phyloP scores from a whole-genome alignment of 2,329 filamentous ascomycete species.

The Diaporthe eres region DNA sequence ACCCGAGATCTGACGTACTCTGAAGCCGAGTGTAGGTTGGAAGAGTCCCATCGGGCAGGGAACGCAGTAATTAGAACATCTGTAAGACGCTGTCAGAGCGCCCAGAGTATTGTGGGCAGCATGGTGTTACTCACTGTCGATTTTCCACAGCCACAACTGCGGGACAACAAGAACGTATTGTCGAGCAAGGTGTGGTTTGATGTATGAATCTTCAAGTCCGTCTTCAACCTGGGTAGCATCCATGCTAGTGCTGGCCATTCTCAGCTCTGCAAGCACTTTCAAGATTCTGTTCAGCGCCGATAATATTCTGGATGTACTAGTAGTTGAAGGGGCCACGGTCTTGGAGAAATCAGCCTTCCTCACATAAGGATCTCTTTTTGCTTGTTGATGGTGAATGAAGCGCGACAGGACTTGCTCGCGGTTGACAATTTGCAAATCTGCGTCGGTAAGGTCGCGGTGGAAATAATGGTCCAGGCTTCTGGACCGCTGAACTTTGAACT shows the following conservation, averaged over 20 bases:
- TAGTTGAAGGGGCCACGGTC: no score
- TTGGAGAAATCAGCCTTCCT: no score
- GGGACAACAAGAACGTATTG: slow-evolving; percentile 3
- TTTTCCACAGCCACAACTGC: slow-evolving; percentile 3
- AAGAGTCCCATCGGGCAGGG: slow-evolving; percentile 2
- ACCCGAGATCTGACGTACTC: slow-evolving; percentile 1
- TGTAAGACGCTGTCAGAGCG: neutral
- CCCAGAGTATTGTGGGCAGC: neutral
- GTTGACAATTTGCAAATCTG: slow-evolving; percentile 1
- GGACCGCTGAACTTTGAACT: neutral
- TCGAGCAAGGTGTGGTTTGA: neutral
- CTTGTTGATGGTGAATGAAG: slow-evolving; percentile 4
- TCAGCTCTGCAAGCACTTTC: neutral
- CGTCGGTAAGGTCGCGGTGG: neutral
- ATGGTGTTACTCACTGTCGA: neutral
- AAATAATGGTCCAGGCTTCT: slow-evolving; percentile 1
- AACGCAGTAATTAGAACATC: neutral
- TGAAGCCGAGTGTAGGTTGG: neutral
- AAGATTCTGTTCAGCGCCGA: neutral
- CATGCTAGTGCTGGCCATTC: neutral
- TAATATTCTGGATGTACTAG: neutral
- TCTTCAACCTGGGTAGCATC: neutral
- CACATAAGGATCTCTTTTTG: neutral
- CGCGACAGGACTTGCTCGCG: neutral
- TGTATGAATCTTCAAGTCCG: neutral